Base-by-base conservation (phyloP, 768 basidiomycete species). In the Russula sp. region DNA sequence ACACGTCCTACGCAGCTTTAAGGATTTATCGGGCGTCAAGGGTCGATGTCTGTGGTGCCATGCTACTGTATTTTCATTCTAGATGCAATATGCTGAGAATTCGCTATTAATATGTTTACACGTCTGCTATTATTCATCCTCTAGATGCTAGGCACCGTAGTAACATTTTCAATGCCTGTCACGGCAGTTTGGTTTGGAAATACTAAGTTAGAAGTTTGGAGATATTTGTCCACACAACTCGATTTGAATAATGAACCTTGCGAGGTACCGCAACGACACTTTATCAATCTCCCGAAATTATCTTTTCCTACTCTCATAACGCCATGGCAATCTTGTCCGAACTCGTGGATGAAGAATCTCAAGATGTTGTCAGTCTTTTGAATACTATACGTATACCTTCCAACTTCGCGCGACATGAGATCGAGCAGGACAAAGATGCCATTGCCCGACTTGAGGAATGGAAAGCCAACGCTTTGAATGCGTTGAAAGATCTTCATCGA, bases 381-480 rank as follows among this genome's bases (percentile, higher is more conserved):
- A 31, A 66, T 2, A 49, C 61, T 13, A 73, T 86, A 34, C 66
- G 67, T 3, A 73, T 85, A 32, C 82, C 85, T 16, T 54, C 75
- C 18, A 78, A 80, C 4, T 85, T 80, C 69, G 69, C 74, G 8
- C 76, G 75, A 3, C 74, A 78, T 60, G 77, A 77, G 13, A 70
- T 65, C 18, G 76, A 79, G 34, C 64, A 72, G 6, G 83, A 84
- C 45, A 65, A 69, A 4, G 64, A 72, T 31, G 66, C 73, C 4
- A 66, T 80, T 22, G 63, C 72, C 2, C 72, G 72, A n/a, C 74
- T 85, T 22, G 70, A 78, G 52, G 66, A 73, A 69, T 87, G 86
- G 87, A 83, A 80, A 70, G 37, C 68, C 32, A 69, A 72, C 52
- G 73, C 76, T 27, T 55, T 70, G 57, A 59, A 65, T 50, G 73